These are phyloP conservation scores for Pseudogymnoascus sp. DNA, from an alignment of 2,329 filamentous ascomycete species.

Conservation along the genomic window DNA sequence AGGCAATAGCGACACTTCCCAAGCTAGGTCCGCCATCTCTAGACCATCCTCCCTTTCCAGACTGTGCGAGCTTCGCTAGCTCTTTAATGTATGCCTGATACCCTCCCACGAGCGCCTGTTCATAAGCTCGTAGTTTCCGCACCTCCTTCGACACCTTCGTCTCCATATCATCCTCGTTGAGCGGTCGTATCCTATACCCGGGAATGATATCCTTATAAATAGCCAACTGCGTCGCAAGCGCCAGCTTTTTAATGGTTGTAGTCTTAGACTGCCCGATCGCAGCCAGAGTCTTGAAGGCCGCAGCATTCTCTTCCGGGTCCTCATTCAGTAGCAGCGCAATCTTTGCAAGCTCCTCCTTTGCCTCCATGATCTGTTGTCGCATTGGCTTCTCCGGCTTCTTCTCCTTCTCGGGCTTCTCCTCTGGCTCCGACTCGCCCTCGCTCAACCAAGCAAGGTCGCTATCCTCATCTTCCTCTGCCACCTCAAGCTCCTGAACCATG, in stretches of 20 bases:
- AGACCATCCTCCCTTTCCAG: constrained; percentile 31
- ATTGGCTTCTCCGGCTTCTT: constrained; percentile 58
- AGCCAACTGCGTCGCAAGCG: constrained; percentile 75
- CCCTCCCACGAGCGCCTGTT: constrained; percentile 74
- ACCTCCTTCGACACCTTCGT: constrained; percentile 91
- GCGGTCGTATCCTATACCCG: constrained; percentile 84
- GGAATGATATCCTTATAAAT: constrained; percentile 96
- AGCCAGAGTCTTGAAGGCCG: constrained; percentile 67
- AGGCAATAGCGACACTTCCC: constrained; percentile 70
- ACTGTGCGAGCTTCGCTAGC: constrained; percentile 59
- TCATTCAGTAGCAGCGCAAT: constrained; percentile 78
- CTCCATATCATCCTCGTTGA: constrained; percentile 62
- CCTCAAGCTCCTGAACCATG: constrained; percentile 50
- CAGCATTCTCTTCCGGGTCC: constrained; percentile 82
- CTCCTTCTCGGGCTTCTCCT: constrained; percentile 39
- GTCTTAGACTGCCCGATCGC: constrained; percentile 64
- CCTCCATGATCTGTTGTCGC: constrained; percentile 70
- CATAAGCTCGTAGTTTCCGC: constrained; percentile 69
- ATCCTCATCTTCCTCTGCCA: constrained; percentile 42
- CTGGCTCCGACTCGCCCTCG: constrained; percentile 39
- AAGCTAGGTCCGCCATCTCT: constrained; percentile 41
- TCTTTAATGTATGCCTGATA: constrained; percentile 81
- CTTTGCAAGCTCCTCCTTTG: constrained; percentile 86
- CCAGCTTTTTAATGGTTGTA: constrained; percentile 71
- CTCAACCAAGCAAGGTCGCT: constrained; percentile 57